Percentiles rank a stretch among this genome's conserved stretches.
Evolutionary conservation across 2,329 filamentous ascomycete genomes (phyloP).

Genomic region (Sporothrix sp.): DNA sequence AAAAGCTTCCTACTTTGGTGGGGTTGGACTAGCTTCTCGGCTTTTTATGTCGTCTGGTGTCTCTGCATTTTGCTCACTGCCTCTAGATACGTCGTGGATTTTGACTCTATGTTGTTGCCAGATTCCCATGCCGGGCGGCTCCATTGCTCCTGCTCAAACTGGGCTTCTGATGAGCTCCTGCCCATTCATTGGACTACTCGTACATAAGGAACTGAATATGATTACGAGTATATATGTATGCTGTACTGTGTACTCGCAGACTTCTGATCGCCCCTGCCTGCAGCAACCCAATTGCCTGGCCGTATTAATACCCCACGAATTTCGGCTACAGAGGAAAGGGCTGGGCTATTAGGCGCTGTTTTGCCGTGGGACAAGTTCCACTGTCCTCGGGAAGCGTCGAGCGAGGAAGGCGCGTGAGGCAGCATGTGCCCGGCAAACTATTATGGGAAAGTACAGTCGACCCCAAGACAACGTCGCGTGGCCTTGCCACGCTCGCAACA

Average conservation of each 20-base stretch:
- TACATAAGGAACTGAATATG: too few species aligned
- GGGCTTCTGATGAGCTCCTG: background rate
- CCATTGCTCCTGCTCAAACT: background rate
- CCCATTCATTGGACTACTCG: too few species aligned
- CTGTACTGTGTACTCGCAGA: too few species aligned
- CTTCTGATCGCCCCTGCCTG: too few species aligned
- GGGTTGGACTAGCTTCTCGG: slow-evolving; percentile 1
- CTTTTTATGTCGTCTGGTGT: background rate
- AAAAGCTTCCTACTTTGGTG: slow-evolving; percentile 4
- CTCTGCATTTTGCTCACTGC: background rate
- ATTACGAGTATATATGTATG: too few species aligned
- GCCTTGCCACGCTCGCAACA: background rate
- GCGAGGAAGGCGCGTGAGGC: background rate
- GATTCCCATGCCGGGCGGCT: too few species aligned
- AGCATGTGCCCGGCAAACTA: background rate
- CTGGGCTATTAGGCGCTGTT: background rate
- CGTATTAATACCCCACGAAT: slow-evolving; percentile 2
- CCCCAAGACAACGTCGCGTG: background rate
- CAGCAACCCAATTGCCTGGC: background rate
- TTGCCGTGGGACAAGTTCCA: slow-evolving; percentile 13
- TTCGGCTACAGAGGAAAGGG: slow-evolving; percentile 6
- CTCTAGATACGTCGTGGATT: background rate
- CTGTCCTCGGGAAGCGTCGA: slow-evolving; percentile 3
- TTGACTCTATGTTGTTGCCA: too few species aligned
- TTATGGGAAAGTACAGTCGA: too few species aligned